Conservation (phyloP, 306 rosid genomes). For the Inga oerstediana region DNA sequence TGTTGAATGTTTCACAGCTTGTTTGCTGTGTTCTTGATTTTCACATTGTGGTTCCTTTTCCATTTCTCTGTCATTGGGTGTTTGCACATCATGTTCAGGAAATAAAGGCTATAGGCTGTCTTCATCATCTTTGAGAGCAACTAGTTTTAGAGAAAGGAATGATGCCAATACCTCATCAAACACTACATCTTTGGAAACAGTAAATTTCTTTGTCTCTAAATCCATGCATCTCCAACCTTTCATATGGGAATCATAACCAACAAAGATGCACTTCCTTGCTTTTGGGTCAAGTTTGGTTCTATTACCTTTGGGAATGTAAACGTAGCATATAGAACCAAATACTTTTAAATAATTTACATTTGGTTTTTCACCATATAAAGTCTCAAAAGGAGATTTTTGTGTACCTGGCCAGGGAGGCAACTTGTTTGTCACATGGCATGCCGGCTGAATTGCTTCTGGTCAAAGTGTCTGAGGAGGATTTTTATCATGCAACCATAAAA, state of each 20-base stretch:
- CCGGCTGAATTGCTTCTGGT: background rate
- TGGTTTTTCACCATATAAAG: background rate
- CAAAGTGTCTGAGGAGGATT: background rate
- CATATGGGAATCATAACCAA: background rate
- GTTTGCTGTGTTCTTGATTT: background rate
- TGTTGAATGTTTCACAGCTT: background rate
- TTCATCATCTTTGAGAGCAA: background rate
- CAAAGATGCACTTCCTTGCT: background rate
- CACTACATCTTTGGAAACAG: background rate
- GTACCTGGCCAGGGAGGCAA: slow-evolving; percentile 21
- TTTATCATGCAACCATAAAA: background rate
- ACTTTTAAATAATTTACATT: background rate
- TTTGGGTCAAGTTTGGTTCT: too few species aligned
- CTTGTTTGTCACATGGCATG: slow-evolving; percentile 9
- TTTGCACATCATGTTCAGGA: background rate
- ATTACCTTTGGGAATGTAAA: too few species aligned
- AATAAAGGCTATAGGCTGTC: background rate
- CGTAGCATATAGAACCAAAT: too few species aligned
- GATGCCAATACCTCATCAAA: background rate
- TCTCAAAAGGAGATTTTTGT: slow-evolving; percentile 11
- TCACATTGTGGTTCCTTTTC: background rate
- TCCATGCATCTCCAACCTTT: slow-evolving; percentile 7
- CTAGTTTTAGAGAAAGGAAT: background rate
- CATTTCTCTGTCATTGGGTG: background rate
- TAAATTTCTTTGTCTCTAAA: background rate